Conservation (phyloP, 352 stramenopile species). For the Phytophthora lateralis region DNA sequence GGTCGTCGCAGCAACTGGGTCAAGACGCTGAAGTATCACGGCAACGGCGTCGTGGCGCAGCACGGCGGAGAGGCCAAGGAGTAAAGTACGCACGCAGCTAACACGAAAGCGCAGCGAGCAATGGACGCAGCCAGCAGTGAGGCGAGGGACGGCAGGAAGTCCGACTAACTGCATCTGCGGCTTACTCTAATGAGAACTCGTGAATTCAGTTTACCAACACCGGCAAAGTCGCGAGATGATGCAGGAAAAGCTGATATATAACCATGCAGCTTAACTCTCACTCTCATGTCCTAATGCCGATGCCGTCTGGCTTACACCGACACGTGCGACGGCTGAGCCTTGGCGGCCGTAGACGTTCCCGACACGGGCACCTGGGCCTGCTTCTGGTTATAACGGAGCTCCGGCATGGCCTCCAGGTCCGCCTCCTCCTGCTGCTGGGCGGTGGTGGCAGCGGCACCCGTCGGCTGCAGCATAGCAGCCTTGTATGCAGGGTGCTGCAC, state of each 20-base stretch:
- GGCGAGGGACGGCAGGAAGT: not conserved
- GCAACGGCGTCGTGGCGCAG: slow-evolving; percentile 77
- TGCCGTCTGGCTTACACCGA: slow-evolving; percentile 46
- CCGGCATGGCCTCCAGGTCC: slow-evolving; percentile 75
- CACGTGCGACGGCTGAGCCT: slow-evolving; percentile 64
- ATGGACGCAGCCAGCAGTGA: slow-evolving; percentile 4
- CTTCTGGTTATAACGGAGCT: slow-evolving; percentile 82
- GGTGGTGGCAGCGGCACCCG: slow-evolving; percentile 22
- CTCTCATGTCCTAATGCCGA: slow-evolving; percentile 22
- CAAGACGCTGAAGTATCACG: slow-evolving; percentile 90
- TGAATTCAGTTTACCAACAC: slow-evolving; percentile 1
- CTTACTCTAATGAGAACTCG: slow-evolving; percentile 20
- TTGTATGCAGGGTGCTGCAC: slow-evolving; percentile 81
- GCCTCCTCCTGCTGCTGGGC: slow-evolving; percentile 58
- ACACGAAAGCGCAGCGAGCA: slow-evolving; percentile 20
- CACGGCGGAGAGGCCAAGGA: slow-evolving; percentile 81
- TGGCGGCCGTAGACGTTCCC: slow-evolving; percentile 35
- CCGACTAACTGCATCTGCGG: not conserved
- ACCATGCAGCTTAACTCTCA: slow-evolving; percentile 36
- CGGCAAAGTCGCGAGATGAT: slow-evolving; percentile 3
- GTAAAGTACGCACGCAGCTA: slow-evolving; percentile 36
- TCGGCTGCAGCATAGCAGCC: slow-evolving; percentile 68
- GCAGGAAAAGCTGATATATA: slow-evolving; percentile 42
- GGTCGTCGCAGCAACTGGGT: slow-evolving; percentile 86
- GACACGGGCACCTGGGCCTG: slow-evolving; percentile 35